Base-by-base conservation (phyloP, 1,284 basidiomycete genomes). In the Hemileia vastatrix region DNA sequence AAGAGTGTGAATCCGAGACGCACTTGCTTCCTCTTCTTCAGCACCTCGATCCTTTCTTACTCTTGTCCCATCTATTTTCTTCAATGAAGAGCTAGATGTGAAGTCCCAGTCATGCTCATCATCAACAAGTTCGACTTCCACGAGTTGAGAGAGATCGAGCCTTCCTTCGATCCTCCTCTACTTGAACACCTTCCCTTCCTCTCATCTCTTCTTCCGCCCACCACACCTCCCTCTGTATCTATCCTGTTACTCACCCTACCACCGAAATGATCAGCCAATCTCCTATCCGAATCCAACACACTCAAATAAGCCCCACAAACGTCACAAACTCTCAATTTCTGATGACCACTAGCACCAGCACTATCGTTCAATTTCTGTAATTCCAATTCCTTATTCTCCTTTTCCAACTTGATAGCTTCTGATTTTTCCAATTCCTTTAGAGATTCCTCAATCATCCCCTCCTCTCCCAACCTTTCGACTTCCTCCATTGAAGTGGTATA, bases 241-340 rank as follows among this genome's bases (percentile, higher is more conserved):
- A 40, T 40, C 36, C 15, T 40, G 9, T 9, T 19, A 53, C 64
- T 59, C 61, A 70, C 67, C 61, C 72, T 73, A 18, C 73, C 73
- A 44, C 72, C 72, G 45, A 75, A 75, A 54, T 75, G 73, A 50
- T 75, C 73, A n/a, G 73, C 73, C 65, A 75, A 62, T 40, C 73
- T 67, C 21, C 73, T 63, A 63, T 75, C 73, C 54, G 72, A 74
- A 61, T 75, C 73, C 57, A 75, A 61, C 40, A 74, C 72, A 64
- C 70, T 71, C 24, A 75, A 50, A 49, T 75, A 75, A 11, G 73
- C 73, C 43, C 73, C 73, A 57, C 73, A 75, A 1, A 75, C 71
- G 53, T 75, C 73, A 67, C 73, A 75, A n/a, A 75, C 73, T 15
- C 72, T 60, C 57, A 75, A 57, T 66, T 75, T 75, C 62, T 75